phyloP scores from a whole-genome alignment of 2,329 filamentous ascomycete genomes.

The Scopulariopsis brevicaulis region DNA sequence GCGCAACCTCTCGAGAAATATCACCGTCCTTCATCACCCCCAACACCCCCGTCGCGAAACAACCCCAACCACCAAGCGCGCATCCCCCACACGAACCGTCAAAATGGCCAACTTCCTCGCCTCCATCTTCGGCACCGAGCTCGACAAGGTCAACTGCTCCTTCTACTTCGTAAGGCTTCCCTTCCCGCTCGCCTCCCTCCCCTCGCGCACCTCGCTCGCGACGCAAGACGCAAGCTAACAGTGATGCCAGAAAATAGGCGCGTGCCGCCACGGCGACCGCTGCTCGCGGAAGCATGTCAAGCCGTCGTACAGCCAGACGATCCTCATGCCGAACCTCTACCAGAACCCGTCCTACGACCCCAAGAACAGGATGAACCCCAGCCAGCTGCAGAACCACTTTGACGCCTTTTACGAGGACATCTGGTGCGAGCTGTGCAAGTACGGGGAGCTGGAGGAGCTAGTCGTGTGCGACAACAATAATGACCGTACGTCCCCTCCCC shows the following conservation, averaged over 20 bases:
- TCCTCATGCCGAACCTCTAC: conserved; percentile 97
- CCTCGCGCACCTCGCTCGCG: not conserved
- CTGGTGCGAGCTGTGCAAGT: conserved; percentile 99
- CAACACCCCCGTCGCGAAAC: not conserved
- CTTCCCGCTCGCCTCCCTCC: not conserved
- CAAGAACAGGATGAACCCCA: conserved; percentile 92
- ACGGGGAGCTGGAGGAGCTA: conserved; percentile 92
- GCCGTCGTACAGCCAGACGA: conserved; percentile 93
- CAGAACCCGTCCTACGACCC: conserved; percentile 97
- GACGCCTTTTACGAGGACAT: conserved; percentile 99
- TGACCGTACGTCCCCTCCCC: conserved; percentile 54
- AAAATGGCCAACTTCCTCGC: conserved; percentile 95
- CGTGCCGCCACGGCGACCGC: conserved; percentile 94
- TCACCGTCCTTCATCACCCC: not conserved
- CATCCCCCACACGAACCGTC: conserved; percentile 5
- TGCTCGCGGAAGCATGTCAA: conserved; percentile 99
- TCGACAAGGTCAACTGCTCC: conserved; percentile 98
- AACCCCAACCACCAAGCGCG: conserved; percentile 1
- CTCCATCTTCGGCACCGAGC: conserved; percentile 98
- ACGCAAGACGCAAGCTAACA: not conserved
- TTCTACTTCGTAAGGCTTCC: conserved; percentile 61
- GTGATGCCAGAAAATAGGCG: conserved; percentile 75
- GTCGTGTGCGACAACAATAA: conserved; percentile 99
- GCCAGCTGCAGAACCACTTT: conserved; percentile 97
- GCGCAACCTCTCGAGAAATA: not conserved